A percentile compares a stretch with the other conserved stretches of the same genome.
Evolutionary conservation across 371 early-diverging fungal genomes (phyloP).

Genomic region (Lichtheimia hyalospora): DNA sequence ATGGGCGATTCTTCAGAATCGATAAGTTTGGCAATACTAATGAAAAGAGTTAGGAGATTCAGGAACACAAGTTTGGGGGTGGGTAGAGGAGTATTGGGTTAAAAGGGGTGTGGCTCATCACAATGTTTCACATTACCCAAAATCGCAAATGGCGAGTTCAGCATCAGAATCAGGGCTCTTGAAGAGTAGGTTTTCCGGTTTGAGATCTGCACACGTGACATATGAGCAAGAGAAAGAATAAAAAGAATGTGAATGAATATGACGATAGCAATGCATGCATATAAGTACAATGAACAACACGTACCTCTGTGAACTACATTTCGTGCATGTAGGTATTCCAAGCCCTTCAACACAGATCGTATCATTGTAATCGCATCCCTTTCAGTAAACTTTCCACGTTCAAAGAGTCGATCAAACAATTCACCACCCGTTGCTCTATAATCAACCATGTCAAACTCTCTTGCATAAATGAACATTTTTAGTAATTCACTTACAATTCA

Average conservation of each 20-base stretch:
- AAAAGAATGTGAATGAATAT: not conserved
- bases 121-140: constrained; percentile 46
- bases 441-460: not conserved
- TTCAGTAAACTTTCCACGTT: constrained; percentile 85
- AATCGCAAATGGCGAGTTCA: constrained; percentile 64
- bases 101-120: no score
- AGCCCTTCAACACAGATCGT: constrained; percentile 59
- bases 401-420: constrained; percentile 85
- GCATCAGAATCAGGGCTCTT: constrained; percentile 57
- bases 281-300: not conserved
- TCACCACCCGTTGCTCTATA: constrained; percentile 83
- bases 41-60: not conserved
- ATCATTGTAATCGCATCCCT: constrained; percentile 78
- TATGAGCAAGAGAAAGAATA: not conserved
- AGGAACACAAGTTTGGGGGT: no score
- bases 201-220: constrained; percentile 56
- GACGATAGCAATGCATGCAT: not conserved
- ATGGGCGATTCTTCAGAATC: constrained; percentile 42
- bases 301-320: constrained; percentile 73
- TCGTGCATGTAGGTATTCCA: constrained; percentile 68
- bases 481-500: constrained; percentile 61
- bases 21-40: constrained; percentile 53
- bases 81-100: no score
- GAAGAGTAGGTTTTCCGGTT: constrained; percentile 82
- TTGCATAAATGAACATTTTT: not conserved